These are phyloP conservation scores for Tulasnella sp. DNA, from an alignment of 768 basidiomycete species.

Conservation along the genomic window DNA sequence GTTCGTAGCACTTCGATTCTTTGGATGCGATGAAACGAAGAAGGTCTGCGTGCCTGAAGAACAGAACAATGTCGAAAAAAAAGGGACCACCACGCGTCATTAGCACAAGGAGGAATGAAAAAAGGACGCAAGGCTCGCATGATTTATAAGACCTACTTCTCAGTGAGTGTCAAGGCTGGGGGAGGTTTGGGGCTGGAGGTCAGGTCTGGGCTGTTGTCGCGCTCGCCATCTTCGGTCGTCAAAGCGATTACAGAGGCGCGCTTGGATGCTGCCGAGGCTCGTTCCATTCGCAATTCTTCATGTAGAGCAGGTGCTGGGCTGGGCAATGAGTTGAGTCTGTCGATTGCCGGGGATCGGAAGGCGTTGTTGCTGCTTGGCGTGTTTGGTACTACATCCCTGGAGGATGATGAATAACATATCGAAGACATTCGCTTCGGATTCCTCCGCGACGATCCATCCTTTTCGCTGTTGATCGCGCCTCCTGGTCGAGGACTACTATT, in stretches of 20 bases:
- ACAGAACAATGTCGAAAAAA: neutral
- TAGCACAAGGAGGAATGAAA: neutral
- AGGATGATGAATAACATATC: slow-evolving; percentile 32
- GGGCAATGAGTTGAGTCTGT: no score
- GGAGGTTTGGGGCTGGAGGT: neutral
- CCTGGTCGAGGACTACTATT: no score
- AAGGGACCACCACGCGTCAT: no score
- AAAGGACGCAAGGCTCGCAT: neutral
- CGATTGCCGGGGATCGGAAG: no score
- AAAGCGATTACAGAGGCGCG: no score
- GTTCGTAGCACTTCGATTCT: slow-evolving; percentile 71
- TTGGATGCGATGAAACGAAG: slow-evolving; percentile 81
- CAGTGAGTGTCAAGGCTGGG: slow-evolving; percentile 49
- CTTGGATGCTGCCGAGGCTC: no score
- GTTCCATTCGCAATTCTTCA: no score
- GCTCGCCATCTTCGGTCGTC: slow-evolving; percentile 15
- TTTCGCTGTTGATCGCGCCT: neutral
- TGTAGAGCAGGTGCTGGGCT: no score
- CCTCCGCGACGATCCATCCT: slow-evolving; percentile 1
- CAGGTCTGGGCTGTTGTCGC: neutral
- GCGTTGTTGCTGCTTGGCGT: no score
- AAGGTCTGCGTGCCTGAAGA: slow-evolving; percentile 60
- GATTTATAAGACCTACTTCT: slow-evolving; percentile 70
- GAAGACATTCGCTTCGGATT: slow-evolving; percentile 16
- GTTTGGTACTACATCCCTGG: neutral